phyloP scores from a whole-genome alignment of 306 rosid species.

The Cicer judaicum region DNA sequence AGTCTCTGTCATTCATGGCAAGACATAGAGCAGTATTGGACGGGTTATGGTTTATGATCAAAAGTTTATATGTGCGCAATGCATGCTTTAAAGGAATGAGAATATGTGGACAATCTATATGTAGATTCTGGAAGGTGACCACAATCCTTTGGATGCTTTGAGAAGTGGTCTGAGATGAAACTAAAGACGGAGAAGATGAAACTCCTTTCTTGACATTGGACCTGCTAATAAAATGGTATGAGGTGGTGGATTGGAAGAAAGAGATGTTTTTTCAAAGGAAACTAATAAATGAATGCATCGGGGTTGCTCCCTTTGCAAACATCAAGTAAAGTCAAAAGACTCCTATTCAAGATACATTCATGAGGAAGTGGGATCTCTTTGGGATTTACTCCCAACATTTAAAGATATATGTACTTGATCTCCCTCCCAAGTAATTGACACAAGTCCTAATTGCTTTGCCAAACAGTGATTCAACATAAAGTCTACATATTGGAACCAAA shows the following conservation, averaged over 20 bases:
- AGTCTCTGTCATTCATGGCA: too few relatives aligned
- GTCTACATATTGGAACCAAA: background rate
- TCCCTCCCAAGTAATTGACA: background rate
- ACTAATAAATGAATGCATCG: background rate
- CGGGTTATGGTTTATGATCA: too few relatives aligned
- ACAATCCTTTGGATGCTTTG: background rate
- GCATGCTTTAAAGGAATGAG: too few relatives aligned
- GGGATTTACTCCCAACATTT: background rate
- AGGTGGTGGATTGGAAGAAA: background rate
- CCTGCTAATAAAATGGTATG: background rate
- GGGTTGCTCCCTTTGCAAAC: background rate
- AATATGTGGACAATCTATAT: too few relatives aligned
- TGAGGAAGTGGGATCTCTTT: background rate
- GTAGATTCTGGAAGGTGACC: too few relatives aligned
- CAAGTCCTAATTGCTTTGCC: background rate
- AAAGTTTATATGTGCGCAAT: too few relatives aligned
- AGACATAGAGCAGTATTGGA: too few relatives aligned
- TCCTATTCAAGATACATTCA: background rate
- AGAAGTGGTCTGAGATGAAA: background rate
- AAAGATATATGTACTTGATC: background rate
- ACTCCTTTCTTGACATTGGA: background rate
- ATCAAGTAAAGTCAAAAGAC: background rate
- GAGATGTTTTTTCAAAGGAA: background rate
- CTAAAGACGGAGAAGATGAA: background rate
- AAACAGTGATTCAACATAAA: background rate